phyloP scores from a whole-genome alignment of 345 rosid genomes.

The Rubroshorea leprosula region DNA sequence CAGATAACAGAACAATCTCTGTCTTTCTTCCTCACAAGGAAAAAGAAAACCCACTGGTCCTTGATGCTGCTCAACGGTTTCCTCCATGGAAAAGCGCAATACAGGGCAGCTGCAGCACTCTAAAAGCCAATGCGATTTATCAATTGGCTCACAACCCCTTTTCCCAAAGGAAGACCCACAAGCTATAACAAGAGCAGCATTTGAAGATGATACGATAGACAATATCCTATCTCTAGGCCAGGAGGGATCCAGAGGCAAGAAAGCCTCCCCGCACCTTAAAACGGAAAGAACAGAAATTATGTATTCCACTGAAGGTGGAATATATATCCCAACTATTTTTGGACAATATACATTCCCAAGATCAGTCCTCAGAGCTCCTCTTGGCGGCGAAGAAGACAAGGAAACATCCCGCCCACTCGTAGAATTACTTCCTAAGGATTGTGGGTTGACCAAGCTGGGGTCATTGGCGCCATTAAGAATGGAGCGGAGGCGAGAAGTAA shows the following conservation, averaged over 20 bases:
- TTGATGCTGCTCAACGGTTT: constrained; percentile 18
- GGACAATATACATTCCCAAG: constrained; percentile 32
- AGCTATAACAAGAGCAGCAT: constrained; percentile 47
- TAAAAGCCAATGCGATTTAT: constrained; percentile 44
- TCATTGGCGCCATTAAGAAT: constrained; percentile 39
- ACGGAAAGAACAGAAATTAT: constrained; percentile 70
- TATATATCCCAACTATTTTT: constrained; percentile 57
- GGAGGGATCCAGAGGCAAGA: constrained; percentile 76
- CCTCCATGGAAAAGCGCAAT: constrained; percentile 46
- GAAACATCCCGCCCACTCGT: too few species aligned
- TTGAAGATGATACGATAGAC: constrained; percentile 45
- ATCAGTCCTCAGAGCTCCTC: constrained; percentile 21
- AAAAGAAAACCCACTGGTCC: constrained; percentile 23
- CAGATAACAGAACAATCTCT: constrained; percentile 69
- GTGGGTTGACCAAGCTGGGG: constrained; percentile 34
- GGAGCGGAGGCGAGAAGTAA: constrained; percentile 46
- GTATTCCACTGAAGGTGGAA: constrained; percentile 81
- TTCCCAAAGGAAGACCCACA: constrained; percentile 38
- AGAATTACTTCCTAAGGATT: too few species aligned
- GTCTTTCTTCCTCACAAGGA: constrained; percentile 47
- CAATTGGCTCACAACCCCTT: constrained; percentile 28
- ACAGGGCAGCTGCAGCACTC: constrained; percentile 36
- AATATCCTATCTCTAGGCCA: constrained; percentile 82
- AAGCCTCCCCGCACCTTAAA: constrained; percentile 77
- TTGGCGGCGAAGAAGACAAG: neutral